Percentiles rank a stretch among this genome's conserved stretches.
These are phyloP conservation scores for Acacia concinna DNA, from an alignment of 331 rosid genomes.

Conservation along the genomic window DNA sequence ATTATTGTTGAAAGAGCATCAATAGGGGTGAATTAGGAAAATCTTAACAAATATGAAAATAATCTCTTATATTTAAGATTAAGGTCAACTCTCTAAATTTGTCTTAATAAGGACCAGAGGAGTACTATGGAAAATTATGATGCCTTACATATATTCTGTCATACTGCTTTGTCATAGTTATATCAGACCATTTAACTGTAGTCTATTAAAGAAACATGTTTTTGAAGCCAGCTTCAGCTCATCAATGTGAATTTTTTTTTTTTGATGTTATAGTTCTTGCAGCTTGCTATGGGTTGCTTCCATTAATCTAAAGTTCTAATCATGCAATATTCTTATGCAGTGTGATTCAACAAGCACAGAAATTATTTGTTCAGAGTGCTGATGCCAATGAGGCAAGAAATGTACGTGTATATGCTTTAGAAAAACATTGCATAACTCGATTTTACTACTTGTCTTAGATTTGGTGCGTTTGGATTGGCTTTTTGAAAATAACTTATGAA, in stretches of 20 bases:
- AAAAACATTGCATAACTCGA: not conserved
- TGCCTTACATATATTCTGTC: slow-evolving; percentile 12
- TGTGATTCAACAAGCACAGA: slow-evolving; percentile 80
- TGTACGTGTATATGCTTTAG: slow-evolving; percentile 50
- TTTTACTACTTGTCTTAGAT: not conserved
- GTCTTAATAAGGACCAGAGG: too few species aligned
- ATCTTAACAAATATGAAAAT: too few species aligned
- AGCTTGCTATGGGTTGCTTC: slow-evolving; percentile 19
- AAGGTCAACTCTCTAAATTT: too few species aligned
- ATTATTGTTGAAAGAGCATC: too few species aligned
- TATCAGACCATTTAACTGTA: slow-evolving; percentile 9
- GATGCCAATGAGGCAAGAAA: slow-evolving; percentile 75
- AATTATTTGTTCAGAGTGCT: slow-evolving; percentile 55
- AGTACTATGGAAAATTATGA: too few species aligned
- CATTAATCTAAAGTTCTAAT: slow-evolving; percentile 24
- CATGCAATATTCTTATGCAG: slow-evolving; percentile 50
- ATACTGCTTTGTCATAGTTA: slow-evolving; percentile 9
- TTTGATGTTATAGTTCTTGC: slow-evolving; percentile 30
- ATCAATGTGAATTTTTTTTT: slow-evolving; percentile 22
- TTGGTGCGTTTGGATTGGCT: too few species aligned
- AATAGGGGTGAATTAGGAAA: too few species aligned
- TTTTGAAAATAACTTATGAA: too few species aligned
- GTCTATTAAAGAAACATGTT: slow-evolving; percentile 1
- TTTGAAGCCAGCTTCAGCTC: slow-evolving; percentile 22
- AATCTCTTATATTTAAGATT: too few species aligned